Base-by-base conservation (phyloP, 139 green algal species). In the Desmodesmus armatus region DNA sequence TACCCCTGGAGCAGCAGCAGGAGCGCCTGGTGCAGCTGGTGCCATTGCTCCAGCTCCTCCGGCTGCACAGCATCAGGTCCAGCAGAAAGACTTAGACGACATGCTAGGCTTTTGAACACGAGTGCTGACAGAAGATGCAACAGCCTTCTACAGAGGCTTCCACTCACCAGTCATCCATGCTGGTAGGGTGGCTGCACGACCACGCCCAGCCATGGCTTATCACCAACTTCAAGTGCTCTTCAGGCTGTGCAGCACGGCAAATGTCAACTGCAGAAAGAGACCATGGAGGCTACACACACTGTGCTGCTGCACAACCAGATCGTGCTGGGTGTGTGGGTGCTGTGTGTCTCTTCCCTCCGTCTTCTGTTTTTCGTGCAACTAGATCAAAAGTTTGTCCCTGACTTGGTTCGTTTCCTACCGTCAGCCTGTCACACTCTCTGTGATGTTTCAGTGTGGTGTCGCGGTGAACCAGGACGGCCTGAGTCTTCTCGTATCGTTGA, bases 151-250 rank as follows among this genome's bases (percentile, higher is more conserved):
- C 49, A 51, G 74, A 19, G 19, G 25, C 66, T 74, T 33, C 25
- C 60, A 33, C 41, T 19, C 31, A 90, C 82, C 83, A n/a, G 88
- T 92, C 90, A 93, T 93, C 90, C 90, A 93, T 25, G 90, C 90
- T 9, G 90, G 90, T 27, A 93, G 76, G 31, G 90, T 93, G 40
- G 87, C 84, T 31, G 78, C 88, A 23, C 90, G 53, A 31, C 90
- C 90, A 5, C 90, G 62, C 78, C 33, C 90, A 81, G 88, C 74
- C 88, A 91, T 91, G 62, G 13, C 67, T 53, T 47, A 13, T 31
- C 58, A 67, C 47, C 9, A 21, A 13, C 47, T 55, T 55, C 7
- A 7, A 55, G 47, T 55, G 13, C 47, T 55, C 47, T 21, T 21
- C 9, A 55, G 47, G 13, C 13, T 7, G 13, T 21, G 7, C 47